These are phyloP conservation scores for Euphorbia lathyris DNA, from an alignment of 345 rosid species.

Conservation along the genomic window DNA sequence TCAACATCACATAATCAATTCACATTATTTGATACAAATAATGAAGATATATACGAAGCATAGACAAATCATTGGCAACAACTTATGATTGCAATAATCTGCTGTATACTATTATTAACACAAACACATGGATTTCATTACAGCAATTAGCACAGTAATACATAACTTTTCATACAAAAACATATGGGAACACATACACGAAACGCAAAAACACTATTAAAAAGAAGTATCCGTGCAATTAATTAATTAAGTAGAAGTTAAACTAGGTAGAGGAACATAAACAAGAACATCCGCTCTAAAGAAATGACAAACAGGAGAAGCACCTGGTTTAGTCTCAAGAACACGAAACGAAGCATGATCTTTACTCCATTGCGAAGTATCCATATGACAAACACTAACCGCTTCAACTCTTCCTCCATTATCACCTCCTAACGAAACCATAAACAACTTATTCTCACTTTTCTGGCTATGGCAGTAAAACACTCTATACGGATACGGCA, in stretches of 20 bases:
- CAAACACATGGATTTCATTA: no score
- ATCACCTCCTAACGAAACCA: slow-evolving; percentile 34
- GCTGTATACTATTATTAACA: no score
- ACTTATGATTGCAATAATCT: no score
- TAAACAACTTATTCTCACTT: slow-evolving; percentile 30
- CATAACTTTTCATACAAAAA: no score
- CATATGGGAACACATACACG: no score
- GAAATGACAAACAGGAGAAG: slow-evolving; percentile 43
- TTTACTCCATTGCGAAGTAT: slow-evolving; percentile 41
- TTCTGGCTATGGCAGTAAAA: slow-evolving; percentile 43
- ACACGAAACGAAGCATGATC: slow-evolving; percentile 36
- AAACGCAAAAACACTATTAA: no score
- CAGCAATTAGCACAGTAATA: no score
- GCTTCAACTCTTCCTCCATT: slow-evolving; percentile 38
- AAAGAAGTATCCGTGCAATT: no score
- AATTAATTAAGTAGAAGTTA: neutral
- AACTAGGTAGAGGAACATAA: slow-evolving; percentile 24
- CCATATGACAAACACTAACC: slow-evolving; percentile 47
- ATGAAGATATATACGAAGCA: no score
- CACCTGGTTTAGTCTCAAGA: slow-evolving; percentile 34
- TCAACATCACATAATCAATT: no score
- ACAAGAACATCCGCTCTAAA: slow-evolving; percentile 39
- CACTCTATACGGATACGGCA: slow-evolving; percentile 38
- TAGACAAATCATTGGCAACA: no score
- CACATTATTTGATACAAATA: no score